A percentile compares a stretch with the other conserved stretches of the same genome.
Evolutionary conservation across 768 basidiomycete genomes (phyloP).

Genomic region (Roridomyces roridus): DNA sequence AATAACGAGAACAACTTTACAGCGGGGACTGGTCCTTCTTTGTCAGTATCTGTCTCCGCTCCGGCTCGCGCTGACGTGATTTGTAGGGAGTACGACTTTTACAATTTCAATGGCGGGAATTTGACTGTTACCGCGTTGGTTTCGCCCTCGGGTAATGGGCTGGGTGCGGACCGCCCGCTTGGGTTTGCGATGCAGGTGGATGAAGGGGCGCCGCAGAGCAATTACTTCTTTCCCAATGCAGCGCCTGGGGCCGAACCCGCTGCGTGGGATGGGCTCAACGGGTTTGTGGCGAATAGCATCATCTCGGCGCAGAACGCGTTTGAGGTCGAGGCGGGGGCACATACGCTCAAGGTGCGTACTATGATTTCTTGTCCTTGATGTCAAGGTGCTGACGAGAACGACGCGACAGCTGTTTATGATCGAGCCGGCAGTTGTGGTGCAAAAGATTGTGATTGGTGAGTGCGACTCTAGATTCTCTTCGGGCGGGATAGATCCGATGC

Average conservation of each 20-base stretch:
- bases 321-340: constrained; percentile 52
- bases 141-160: constrained; percentile 60
- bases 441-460: constrained; percentile 66
- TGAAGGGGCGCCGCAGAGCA: constrained; percentile 43
- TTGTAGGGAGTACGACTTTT: constrained; percentile 68
- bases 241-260: constrained; percentile 51
- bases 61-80: not conserved
- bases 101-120: constrained; percentile 57
- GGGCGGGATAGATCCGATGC: not conserved
- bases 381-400: not conserved
- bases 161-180: constrained; percentile 55
- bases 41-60: constrained; percentile 49
- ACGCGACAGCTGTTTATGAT: constrained; percentile 54
- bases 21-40: constrained; percentile 64
- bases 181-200: constrained; percentile 60
- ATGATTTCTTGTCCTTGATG: not conserved
- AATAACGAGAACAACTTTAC: constrained; percentile 61
- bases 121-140: constrained; percentile 54
- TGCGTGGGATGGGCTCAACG: constrained; percentile 53
- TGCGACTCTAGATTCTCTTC: constrained; percentile 3
- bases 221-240: constrained; percentile 53
- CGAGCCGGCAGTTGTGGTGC: constrained; percentile 63
- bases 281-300: constrained; percentile 61
- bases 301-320: constrained; percentile 47
- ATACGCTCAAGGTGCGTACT: constrained; percentile 61